Conservation (phyloP, 768 basidiomycete species). For the Phanerodontia chrysosporium region DNA sequence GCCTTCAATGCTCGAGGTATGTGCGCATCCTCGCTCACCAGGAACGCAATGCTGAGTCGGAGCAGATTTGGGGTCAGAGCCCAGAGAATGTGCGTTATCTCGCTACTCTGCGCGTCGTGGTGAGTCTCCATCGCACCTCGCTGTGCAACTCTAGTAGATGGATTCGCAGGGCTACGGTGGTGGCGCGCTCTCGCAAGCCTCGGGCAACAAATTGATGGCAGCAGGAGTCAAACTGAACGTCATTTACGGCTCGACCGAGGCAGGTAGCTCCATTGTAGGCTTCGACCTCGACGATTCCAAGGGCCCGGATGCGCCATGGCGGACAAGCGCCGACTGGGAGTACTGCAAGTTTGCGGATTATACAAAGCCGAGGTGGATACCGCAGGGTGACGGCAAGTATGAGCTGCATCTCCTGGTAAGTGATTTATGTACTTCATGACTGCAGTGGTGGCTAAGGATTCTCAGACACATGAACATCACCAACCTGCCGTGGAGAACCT, state of each 20-base stretch:
- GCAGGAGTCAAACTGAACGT: slow-evolving; percentile 13
- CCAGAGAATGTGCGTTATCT: slow-evolving; percentile 14
- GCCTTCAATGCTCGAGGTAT: slow-evolving; percentile 14
- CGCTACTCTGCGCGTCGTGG: slow-evolving; percentile 8
- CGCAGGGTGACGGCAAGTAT: slow-evolving; percentile 13
- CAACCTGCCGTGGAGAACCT: slow-evolving; percentile 15
- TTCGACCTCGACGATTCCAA: slow-evolving; percentile 7
- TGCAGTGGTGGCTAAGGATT: background rate
- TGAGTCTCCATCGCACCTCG: background rate
- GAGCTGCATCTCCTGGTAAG: slow-evolving; percentile 14
- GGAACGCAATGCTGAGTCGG: background rate
- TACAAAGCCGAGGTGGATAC: slow-evolving; percentile 7
- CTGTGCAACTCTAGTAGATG: background rate
- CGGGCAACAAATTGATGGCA: slow-evolving; percentile 14
- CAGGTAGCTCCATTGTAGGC: slow-evolving; percentile 1
- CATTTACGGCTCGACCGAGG: slow-evolving; percentile 17
- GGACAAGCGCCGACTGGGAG: slow-evolving; percentile 10
- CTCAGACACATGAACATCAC: slow-evolving; percentile 12
- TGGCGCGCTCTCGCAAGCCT: slow-evolving; percentile 14
- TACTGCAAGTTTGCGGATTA: slow-evolving; percentile 2
- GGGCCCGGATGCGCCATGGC: background rate
- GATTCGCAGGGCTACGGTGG: slow-evolving; percentile 14
- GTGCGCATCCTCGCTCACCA: background rate
- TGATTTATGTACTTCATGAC: background rate
- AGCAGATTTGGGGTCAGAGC: slow-evolving; percentile 17